A percentile compares a stretch with the other conserved stretches of the same genome.
These are phyloP conservation scores for Vitis rupestris DNA, from an alignment of 164 flowering plant genomes.

Conservation along the genomic window DNA sequence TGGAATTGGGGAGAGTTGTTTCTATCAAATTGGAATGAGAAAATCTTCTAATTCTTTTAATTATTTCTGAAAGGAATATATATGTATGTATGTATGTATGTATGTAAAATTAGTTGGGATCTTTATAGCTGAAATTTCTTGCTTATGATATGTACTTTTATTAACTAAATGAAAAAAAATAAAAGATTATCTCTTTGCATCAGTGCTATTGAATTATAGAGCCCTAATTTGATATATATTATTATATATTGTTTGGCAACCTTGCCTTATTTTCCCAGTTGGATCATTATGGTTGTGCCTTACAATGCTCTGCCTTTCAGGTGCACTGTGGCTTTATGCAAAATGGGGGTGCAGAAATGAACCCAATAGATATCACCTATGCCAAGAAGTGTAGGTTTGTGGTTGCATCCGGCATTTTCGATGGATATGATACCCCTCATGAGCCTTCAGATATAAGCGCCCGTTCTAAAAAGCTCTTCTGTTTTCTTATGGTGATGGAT, in stretches of 20 bases:
- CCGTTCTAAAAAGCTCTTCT: slow-evolving; percentile 80
- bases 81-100: no score
- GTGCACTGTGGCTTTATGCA: slow-evolving; percentile 93
- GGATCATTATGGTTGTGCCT: neutral
- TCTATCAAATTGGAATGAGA: no score
- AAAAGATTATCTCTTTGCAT: no score
- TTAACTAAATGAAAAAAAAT: no score
- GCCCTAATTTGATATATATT: no score
- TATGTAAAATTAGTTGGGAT: no score
- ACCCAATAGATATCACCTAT: slow-evolving; percentile 55
- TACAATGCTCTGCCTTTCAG: slow-evolving; percentile 32
- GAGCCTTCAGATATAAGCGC: slow-evolving; percentile 85
- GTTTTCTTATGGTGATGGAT: slow-evolving; percentile 97
- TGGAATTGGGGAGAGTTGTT: no score
- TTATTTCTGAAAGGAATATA: no score
- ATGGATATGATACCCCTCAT: slow-evolving; percentile 94
- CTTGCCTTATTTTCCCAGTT: slow-evolving; percentile 1
- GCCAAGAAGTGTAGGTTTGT: slow-evolving; percentile 79
- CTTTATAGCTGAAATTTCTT: neutral
- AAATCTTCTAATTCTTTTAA: no score
- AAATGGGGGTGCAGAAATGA: slow-evolving; percentile 93
- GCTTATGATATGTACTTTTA: no score
- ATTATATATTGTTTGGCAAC: neutral
- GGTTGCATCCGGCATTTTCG: slow-evolving; percentile 97
- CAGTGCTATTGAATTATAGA: no score